Base-by-base conservation (phyloP, 1,284 basidiomycete species). In the Rhizoctonia solani region DNA sequence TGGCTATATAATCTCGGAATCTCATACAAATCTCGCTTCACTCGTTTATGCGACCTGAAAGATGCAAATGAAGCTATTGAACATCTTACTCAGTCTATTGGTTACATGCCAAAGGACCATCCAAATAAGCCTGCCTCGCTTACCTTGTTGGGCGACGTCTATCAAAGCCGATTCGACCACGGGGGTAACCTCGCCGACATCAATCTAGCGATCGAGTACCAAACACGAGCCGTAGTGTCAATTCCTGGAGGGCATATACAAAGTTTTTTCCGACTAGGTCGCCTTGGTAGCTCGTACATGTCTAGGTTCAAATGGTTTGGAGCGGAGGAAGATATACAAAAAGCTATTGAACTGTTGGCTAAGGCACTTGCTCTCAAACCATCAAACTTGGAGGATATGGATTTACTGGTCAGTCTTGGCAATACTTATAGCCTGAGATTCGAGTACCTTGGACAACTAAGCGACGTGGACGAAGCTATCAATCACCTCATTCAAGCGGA, bases 281-380 rank as follows among this genome's bases (percentile, higher is more conserved):
- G 32, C 30, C 50, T 53, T 14, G 50, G 50, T 11, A 4, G 3
- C 2, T 32, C 27, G 50, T 30, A 53, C 21, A 9, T 16, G 25
- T 37, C n/a, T 14, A 29, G 53, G 21, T 54, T 34, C 25, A 34
- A 54, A 54, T 34, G 53, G 30, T 37, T 54, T n/a, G 53, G 53
- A 1, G 13, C 34, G 14, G 4, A 37, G 4, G 1, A n/a, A 21
- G 53, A 54, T 37, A 25, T 54, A 9, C 5, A 54, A 4, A 54
- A 54, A 19, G 50, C 50, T n/a, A 52, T 52, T 30, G 50, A 52
- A 27, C n/a, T n/a, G 27, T 29, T 29, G 23, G 27, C 11, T 9
- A 1, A 29, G 32, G 3, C 23, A 29, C 6, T 30, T 3, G 27
- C 50, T 16, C 50, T 52, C 23, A 52, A 16, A 27, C 50, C 50